These are phyloP conservation scores for Saturnispora kantuleensis DNA, from an alignment of 805 yeast species.

Conservation along the genomic window DNA sequence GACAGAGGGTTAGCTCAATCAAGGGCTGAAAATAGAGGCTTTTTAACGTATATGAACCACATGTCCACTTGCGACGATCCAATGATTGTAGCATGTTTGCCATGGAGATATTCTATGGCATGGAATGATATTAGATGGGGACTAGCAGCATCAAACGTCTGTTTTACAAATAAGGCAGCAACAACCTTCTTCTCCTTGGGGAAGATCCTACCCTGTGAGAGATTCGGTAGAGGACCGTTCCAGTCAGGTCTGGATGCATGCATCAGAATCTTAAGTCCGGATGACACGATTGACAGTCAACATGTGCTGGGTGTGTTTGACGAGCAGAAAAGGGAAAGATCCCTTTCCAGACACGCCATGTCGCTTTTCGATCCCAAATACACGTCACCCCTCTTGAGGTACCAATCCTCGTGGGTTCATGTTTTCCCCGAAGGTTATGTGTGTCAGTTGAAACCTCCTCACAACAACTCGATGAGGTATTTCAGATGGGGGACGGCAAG, in stretches of 20 bases:
- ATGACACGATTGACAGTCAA: conserved; percentile 46
- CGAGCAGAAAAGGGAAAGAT: not conserved
- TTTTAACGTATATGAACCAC: conserved; percentile 85
- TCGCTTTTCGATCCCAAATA: conserved; percentile 26
- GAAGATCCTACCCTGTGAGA: conserved; percentile 72
- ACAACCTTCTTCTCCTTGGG: conserved; percentile 74
- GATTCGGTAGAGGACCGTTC: conserved; percentile 91
- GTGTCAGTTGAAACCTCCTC: conserved; percentile 72
- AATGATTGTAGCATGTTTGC: conserved; percentile 75
- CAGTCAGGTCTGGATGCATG: conserved; percentile 87
- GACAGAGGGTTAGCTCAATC: conserved; percentile 57
- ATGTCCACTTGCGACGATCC: conserved; percentile 94
- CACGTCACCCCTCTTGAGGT: conserved; percentile 47
- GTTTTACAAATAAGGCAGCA: conserved; percentile 50
- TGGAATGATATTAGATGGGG: conserved; percentile 83
- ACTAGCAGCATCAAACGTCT: conserved; percentile 83
- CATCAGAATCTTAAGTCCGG: conserved; percentile 68
- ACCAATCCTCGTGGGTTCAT: conserved; percentile 81
- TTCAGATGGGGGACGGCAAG: conserved; percentile 95
- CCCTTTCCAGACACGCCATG: conserved; percentile 9
- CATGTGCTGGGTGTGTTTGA: conserved; percentile 21
- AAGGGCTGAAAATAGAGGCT: conserved; percentile 56
- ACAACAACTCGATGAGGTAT: conserved; percentile 79
- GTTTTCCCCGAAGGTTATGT: conserved; percentile 94
- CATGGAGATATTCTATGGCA: conserved; percentile 53